These are phyloP conservation scores for Amanita pseudoporphyria DNA, from an alignment of 768 basidiomycete genomes.

Conservation along the genomic window DNA sequence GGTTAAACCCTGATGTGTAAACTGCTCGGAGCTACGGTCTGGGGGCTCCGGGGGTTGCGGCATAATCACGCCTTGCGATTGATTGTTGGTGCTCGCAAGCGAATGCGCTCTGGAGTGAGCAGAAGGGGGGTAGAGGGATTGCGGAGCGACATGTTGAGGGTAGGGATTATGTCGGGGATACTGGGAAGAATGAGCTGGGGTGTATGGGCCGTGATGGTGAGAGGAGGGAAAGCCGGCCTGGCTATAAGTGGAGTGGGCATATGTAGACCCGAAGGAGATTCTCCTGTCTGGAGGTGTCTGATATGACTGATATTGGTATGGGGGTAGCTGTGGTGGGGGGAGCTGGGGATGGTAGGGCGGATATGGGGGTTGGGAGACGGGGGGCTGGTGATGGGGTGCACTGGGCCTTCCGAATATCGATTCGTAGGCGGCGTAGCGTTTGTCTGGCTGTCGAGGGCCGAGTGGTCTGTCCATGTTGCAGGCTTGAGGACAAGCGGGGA, in stretches of 20 bases:
- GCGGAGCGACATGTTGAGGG: constrained; percentile 17
- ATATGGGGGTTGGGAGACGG: constrained; percentile 15
- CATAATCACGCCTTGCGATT: constrained; percentile 32
- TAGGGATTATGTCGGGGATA: constrained; percentile 14
- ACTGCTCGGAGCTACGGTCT: constrained; percentile 34
- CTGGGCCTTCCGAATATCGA: constrained; percentile 80
- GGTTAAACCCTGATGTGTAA: constrained; percentile 45
- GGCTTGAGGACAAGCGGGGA: constrained; percentile 11
- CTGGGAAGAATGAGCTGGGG: constrained; percentile 31
- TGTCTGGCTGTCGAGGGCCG: constrained; percentile 59
- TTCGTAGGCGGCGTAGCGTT: constrained; percentile 76
- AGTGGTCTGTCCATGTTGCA: constrained; percentile 36
- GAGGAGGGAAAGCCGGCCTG: constrained; percentile 16
- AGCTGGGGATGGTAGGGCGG: constrained; percentile 18
- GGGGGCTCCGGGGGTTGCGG: constrained; percentile 41
- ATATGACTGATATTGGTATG: constrained; percentile 30
- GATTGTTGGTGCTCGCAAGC: constrained; percentile 31
- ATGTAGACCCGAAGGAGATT: constrained; percentile 33
- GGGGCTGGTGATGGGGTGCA: constrained; percentile 35
- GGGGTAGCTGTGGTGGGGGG: constrained; percentile 16
- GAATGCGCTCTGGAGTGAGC: constrained; percentile 40
- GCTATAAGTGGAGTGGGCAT: constrained; percentile 21
- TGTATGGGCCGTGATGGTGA: constrained; percentile 19
- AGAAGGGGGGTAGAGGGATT: constrained; percentile 23
- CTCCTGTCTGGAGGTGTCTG: constrained; percentile 35